Evolutionary conservation across 257 asterid species (phyloP).

Genomic region (Fraxinus cuspidata): DNA sequence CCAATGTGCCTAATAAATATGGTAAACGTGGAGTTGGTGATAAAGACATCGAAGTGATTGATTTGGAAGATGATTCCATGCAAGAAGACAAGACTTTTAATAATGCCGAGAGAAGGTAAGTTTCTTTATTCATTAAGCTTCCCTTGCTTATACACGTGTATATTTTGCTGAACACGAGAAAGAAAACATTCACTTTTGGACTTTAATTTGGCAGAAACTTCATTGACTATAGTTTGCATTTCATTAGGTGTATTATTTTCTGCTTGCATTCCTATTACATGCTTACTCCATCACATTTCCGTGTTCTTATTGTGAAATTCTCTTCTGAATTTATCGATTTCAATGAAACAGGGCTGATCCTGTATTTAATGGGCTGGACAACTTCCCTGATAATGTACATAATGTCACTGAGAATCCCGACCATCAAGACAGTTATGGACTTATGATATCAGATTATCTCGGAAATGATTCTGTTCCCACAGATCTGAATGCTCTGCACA

Average conservation of each 20-base stretch:
- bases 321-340: slow-evolving; percentile 19
- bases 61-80: slow-evolving; percentile 78
- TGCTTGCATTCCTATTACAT: neutral
- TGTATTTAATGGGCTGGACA: slow-evolving; percentile 63
- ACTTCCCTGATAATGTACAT: slow-evolving; percentile 58
- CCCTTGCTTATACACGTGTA: slow-evolving; percentile 5
- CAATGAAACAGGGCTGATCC: slow-evolving; percentile 61
- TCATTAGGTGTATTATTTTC: slow-evolving; percentile 4
- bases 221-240: slow-evolving; percentile 13
- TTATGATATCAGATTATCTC: slow-evolving; percentile 77
- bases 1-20: slow-evolving; percentile 38
- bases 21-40: slow-evolving; percentile 44
- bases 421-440: slow-evolving; percentile 83
- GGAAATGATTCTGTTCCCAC: slow-evolving; percentile 73
- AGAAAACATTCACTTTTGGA: neutral
- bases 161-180: neutral
- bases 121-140: slow-evolving; percentile 7
- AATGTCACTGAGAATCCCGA: slow-evolving; percentile 56
- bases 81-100: slow-evolving; percentile 54
- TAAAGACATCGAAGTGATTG: slow-evolving; percentile 82
- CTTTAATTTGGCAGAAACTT: slow-evolving; percentile 3
- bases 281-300: slow-evolving; percentile 1
- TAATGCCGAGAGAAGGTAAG: slow-evolving; percentile 66
- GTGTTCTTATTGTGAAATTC: neutral
- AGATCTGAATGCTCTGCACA: slow-evolving; percentile 66